Conservation (phyloP, 2,329 filamentous ascomycete species). For the Aspergillus neotritici region DNA sequence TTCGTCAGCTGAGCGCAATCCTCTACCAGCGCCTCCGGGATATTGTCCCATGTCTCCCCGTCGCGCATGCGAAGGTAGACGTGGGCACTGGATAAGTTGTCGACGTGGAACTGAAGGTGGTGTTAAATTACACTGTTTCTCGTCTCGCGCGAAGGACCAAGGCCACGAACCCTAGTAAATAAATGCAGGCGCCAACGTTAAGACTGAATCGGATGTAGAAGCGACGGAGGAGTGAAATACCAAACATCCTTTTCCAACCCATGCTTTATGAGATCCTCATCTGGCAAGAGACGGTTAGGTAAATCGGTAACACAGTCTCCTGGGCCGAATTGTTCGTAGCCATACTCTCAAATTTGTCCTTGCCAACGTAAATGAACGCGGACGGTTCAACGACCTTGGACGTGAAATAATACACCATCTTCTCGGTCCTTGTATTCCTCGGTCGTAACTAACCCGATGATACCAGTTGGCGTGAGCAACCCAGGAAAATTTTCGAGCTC, state of each 20-base stretch:
- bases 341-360: constrained; percentile 98
- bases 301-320: constrained; percentile 2
- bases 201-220: not conserved
- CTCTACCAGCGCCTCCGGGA: constrained; percentile 66
- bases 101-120: constrained; percentile 73
- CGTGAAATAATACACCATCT: constrained; percentile 90
- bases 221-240: constrained; percentile 41
- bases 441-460: too few relatives aligned
- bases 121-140: constrained; percentile 6
- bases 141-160: not conserved
- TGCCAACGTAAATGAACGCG: constrained; percentile 91
- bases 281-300: constrained; percentile 44
- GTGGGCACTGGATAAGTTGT: constrained; percentile 94
- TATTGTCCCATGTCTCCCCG: constrained; percentile 74
- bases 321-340: constrained; percentile 5
- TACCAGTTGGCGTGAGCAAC: too few relatives aligned
- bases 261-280: constrained; percentile 92
- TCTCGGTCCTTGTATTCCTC: not conserved
- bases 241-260: constrained; percentile 96
- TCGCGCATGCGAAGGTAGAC: constrained; percentile 84
- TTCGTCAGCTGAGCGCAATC: constrained; percentile 98
- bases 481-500: too few relatives aligned
- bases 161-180: constrained; percentile 28
- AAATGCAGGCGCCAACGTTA: not conserved
- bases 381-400: constrained; percentile 76